phyloP scores from a whole-genome alignment of 1,284 basidiomycete species.

The Inonotus obliquus region DNA sequence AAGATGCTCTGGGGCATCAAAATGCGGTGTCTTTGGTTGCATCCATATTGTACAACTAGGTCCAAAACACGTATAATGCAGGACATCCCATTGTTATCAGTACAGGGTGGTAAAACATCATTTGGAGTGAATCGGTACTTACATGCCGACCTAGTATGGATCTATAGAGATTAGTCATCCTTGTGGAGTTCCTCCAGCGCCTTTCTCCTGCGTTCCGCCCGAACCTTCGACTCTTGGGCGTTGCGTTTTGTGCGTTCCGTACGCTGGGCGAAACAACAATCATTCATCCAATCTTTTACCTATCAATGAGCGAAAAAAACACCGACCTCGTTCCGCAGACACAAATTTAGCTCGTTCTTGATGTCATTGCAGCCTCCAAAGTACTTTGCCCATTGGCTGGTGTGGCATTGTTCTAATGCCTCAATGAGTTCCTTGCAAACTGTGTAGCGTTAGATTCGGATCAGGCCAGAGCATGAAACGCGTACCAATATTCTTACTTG shows the following conservation, averaged over 20 bases:
- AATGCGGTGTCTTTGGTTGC: background rate
- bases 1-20: background rate
- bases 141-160: background rate
- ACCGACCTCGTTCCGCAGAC: constrained; percentile 72
- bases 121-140: background rate
- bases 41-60: background rate
- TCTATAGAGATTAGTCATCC: constrained; percentile 30
- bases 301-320: background rate
- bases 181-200: constrained; percentile 59
- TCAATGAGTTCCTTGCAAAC: constrained; percentile 71
- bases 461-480: constrained; percentile 8
- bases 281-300: background rate
- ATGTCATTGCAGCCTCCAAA: constrained; percentile 69
- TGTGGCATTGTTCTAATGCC: constrained; percentile 66
- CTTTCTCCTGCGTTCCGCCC: constrained; percentile 50
- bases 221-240: constrained; percentile 59
- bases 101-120: background rate
- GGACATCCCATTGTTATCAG: background rate
- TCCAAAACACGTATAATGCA: background rate
- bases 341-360: constrained; percentile 69
- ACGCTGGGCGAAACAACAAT: constrained; percentile 41
- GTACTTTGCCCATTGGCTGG: constrained; percentile 53
- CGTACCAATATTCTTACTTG: constrained; percentile 63
- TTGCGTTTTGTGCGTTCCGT: constrained; percentile 66
- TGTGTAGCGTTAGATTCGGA: constrained; percentile 25